These are phyloP conservation scores for Crataegus laevigata DNA, from an alignment of 306 rosid species.

Conservation along the genomic window DNA sequence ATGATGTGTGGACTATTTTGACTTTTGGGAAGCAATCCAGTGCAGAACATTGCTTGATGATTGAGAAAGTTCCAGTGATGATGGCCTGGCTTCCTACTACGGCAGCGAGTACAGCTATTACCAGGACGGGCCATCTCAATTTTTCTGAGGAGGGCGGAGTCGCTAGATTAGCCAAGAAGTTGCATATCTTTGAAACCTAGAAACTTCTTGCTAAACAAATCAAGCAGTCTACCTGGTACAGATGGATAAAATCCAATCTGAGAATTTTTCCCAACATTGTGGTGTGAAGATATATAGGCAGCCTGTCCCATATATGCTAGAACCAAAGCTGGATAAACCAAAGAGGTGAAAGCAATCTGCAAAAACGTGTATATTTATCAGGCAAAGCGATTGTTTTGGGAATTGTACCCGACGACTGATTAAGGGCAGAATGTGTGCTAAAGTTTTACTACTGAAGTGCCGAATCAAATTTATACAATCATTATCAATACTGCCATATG, in stretches of 20 bases:
- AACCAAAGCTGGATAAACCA: conserved; percentile 86
- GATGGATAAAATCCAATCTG: conserved; percentile 79
- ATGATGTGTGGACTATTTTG: conserved; percentile 84
- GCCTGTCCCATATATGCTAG: conserved; percentile 99
- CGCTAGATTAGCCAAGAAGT: conserved; percentile 21
- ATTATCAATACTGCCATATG: neutral
- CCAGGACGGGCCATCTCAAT: conserved; percentile 83
- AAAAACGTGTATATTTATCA: conserved; percentile 20
- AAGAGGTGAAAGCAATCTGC: conserved; percentile 92
- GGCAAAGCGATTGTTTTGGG: conserved; percentile 13
- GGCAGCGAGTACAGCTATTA: conserved; percentile 88
- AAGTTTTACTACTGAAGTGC: neutral
- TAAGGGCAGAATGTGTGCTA: neutral
- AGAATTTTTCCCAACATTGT: conserved; percentile 7
- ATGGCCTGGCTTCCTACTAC: conserved; percentile 98
- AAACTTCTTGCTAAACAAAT: conserved; percentile 15
- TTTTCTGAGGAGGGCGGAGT: conserved; percentile 44
- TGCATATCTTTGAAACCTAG: neutral
- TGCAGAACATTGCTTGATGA: conserved; percentile 88
- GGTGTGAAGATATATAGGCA: conserved; percentile 75
- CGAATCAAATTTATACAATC: neutral
- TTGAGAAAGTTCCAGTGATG: conserved; percentile 90
- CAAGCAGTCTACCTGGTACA: conserved; percentile 66
- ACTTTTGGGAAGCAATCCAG: conserved; percentile 89
- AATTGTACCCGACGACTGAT: neutral